Evolutionary conservation across 2,329 filamentous ascomycete genomes (phyloP).

Genomic region (Neonectria faginata): DNA sequence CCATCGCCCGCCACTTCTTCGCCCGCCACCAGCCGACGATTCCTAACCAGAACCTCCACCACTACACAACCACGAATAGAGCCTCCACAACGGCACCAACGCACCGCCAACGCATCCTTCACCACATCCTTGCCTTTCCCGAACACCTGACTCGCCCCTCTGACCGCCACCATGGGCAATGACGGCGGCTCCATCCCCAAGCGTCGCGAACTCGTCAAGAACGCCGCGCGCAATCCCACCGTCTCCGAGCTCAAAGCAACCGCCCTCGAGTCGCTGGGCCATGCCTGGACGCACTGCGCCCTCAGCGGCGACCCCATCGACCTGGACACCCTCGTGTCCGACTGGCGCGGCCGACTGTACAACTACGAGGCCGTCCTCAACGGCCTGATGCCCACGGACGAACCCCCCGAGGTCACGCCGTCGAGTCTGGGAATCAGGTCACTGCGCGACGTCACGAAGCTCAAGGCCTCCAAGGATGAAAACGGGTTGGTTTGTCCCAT

Average conservation of each 20-base stretch:
- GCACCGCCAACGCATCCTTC: conserved; percentile 1
- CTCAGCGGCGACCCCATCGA: conserved; percentile 83
- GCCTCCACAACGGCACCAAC: conserved; percentile 10
- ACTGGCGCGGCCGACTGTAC: conserved; percentile 86
- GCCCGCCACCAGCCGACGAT: conserved; percentile 24
- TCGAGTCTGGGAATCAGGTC: conserved; percentile 75
- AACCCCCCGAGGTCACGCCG: conserved; percentile 63
- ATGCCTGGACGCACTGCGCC: conserved; percentile 89
- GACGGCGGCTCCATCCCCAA: conserved; percentile 97
- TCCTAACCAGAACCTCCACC: conserved; percentile 5
- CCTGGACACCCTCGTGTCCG: conserved; percentile 80
- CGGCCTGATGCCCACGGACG: conserved; percentile 69
- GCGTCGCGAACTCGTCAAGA: conserved; percentile 94
- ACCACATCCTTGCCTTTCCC: neutral
- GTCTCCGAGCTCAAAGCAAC: conserved; percentile 90
- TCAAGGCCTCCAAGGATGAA: conserved; percentile 71
- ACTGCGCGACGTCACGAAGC: conserved; percentile 86
- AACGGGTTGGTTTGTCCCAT: conserved; percentile 86
- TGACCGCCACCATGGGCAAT: conserved; percentile 80
- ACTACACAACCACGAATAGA: neutral
- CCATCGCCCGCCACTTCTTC: conserved; percentile 22
- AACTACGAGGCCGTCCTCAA: conserved; percentile 91
- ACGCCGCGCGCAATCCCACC: conserved; percentile 85
- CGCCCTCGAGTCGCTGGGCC: conserved; percentile 83
- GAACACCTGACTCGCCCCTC: neutral